Evolutionary conservation across 2,329 filamentous ascomycete genomes (phyloP).

Genomic region (Alternaria burnsii): DNA sequence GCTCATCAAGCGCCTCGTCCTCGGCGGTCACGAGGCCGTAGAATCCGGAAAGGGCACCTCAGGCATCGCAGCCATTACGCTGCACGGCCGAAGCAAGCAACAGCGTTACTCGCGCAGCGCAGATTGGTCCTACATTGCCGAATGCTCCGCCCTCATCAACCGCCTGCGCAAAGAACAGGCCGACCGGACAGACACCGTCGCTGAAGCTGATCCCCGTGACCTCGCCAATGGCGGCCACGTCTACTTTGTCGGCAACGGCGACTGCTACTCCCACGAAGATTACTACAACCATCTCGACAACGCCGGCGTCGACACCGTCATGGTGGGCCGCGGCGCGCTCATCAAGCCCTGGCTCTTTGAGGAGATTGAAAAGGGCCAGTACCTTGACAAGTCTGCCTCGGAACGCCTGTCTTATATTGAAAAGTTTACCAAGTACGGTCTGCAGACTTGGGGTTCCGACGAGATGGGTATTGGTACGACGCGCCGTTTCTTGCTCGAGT

Average conservation of each 20-base stretch:
- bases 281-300: constrained; percentile 82
- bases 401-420: constrained; percentile 88
- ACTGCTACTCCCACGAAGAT: constrained; percentile 92
- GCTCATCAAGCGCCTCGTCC: constrained; percentile 81
- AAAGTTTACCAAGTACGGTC: constrained; percentile 87
- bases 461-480: constrained; percentile 93
- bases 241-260: constrained; percentile 95
- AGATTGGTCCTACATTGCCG: constrained; percentile 95
- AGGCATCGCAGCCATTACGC: constrained; percentile 92
- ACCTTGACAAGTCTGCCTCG: constrained; percentile 90
- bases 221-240: constrained; percentile 74
- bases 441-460: constrained; percentile 95
- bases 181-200: constrained; percentile 75
- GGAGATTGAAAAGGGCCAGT: constrained; percentile 90
- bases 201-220: constrained; percentile 78
- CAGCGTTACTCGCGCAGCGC: constrained; percentile 91
- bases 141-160: constrained; percentile 86
- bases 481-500: constrained; percentile 90
- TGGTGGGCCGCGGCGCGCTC: constrained; percentile 94
- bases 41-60: constrained; percentile 67
- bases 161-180: constrained; percentile 76
- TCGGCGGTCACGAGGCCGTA: constrained; percentile 77
- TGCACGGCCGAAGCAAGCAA: constrained; percentile 92
- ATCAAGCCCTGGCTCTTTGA: constrained; percentile 99
- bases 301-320: constrained; percentile 87